These are phyloP conservation scores for Clonostachys rhizophaga DNA, from an alignment of 2,329 filamentous ascomycete species.

Conservation along the genomic window DNA sequence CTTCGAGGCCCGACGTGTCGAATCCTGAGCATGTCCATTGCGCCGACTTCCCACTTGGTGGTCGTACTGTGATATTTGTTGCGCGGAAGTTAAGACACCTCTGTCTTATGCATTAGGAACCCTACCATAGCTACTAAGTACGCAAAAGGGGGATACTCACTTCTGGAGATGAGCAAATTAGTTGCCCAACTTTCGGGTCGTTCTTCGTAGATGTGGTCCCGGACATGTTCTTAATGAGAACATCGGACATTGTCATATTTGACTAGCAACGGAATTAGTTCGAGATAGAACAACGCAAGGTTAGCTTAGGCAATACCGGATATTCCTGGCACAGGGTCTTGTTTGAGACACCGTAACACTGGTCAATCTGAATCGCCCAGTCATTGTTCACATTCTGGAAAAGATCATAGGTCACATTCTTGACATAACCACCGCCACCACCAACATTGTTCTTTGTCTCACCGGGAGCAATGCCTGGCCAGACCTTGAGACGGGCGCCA, in stretches of 20 bases:
- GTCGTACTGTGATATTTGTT: constrained; percentile 11
- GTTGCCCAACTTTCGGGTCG: constrained; percentile 16
- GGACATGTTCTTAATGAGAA: constrained; percentile 16
- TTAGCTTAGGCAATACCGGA: not conserved
- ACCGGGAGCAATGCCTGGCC: constrained; percentile 38
- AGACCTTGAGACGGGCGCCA: constrained; percentile 69
- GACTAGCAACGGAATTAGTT: not conserved
- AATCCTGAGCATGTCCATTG: constrained; percentile 14
- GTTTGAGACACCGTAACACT: constrained; percentile 12
- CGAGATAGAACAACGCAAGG: too few species aligned
- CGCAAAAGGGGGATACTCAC: constrained; percentile 7
- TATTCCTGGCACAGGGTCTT: constrained; percentile 3
- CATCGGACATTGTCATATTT: constrained; percentile 15
- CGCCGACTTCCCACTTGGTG: constrained; percentile 12
- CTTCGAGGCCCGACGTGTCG: constrained; percentile 6
- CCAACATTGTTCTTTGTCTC: constrained; percentile 40
- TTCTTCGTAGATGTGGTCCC: constrained; percentile 17
- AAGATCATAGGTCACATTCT: constrained; percentile 57
- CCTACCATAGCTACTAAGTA: too few species aligned
- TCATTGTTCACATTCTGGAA: constrained; percentile 54
- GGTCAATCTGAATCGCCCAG: constrained; percentile 18
- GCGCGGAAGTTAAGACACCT: constrained; percentile 12
- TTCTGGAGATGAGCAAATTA: constrained; percentile 18
- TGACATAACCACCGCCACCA: constrained; percentile 45
- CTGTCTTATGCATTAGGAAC: too few species aligned